Percentiles rank a stretch among this genome's conserved stretches.
Evolutionary conservation across 2,329 filamentous ascomycete species (phyloP).

Genomic region (Chrysoporthe austroafricana): DNA sequence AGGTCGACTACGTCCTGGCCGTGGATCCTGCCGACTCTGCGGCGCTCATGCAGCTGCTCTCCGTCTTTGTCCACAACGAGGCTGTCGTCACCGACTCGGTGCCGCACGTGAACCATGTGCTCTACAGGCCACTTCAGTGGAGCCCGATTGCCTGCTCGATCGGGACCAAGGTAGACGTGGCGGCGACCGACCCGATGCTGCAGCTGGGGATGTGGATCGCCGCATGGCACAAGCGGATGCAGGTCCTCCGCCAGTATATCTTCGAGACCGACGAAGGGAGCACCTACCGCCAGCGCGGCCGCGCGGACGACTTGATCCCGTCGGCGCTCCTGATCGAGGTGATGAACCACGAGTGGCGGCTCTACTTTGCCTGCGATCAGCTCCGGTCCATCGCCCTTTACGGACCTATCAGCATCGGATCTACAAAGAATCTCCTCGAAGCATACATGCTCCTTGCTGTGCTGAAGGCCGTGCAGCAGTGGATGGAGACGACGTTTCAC

Average conservation of each 20-base stretch:
- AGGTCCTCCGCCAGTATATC: neutral
- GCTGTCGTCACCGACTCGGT: neutral
- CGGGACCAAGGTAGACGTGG: neutral
- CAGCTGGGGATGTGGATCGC: slow-evolving; percentile 3
- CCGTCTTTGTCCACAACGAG: neutral
- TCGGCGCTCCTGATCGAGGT: neutral
- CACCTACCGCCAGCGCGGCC: too few species aligned
- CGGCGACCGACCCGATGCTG: neutral
- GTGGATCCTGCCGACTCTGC: neutral
- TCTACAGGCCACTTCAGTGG: neutral
- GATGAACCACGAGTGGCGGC: neutral
- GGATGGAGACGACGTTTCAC: neutral
- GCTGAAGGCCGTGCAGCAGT: neutral
- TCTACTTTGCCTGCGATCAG: neutral
- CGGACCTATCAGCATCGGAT: neutral
- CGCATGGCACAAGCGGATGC: slow-evolving; percentile 2
- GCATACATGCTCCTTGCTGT: neutral
- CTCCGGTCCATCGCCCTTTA: neutral
- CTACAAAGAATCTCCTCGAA: neutral
- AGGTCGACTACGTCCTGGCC: neutral
- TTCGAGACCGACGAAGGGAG: neutral
- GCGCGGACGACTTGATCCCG: neutral
- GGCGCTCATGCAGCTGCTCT: neutral
- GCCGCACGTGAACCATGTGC: slow-evolving; percentile 4
- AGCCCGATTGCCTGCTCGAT: neutral